Evolutionary conservation across 1,139 yeast genomes (phyloP).

Genomic region (Arxiozyma bovina): DNA sequence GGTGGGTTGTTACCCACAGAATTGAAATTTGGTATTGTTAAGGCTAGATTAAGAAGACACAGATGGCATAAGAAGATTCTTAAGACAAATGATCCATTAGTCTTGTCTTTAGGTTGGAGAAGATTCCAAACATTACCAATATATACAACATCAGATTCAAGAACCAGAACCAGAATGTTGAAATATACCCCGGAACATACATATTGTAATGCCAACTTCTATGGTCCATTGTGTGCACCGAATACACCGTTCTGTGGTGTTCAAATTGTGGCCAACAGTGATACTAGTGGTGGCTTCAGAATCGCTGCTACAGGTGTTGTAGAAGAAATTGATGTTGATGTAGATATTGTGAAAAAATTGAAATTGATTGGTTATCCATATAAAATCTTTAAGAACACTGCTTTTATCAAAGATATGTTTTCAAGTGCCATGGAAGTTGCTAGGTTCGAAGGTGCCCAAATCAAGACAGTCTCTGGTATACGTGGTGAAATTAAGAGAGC

Average conservation of each 20-base stretch:
- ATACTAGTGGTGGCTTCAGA: slow-evolving; percentile 84
- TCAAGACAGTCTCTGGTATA: slow-evolving; percentile 92
- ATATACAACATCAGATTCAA: slow-evolving; percentile 91
- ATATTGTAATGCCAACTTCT: slow-evolving; percentile 90
- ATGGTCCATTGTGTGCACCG: slow-evolving; percentile 95
- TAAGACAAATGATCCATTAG: slow-evolving; percentile 91
- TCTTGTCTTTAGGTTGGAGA: slow-evolving; percentile 94
- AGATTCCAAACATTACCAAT: slow-evolving; percentile 94
- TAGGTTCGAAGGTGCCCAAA: slow-evolving; percentile 94
- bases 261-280: slow-evolving; percentile 72
- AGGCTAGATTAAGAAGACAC: slow-evolving; percentile 91
- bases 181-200: slow-evolving; percentile 98
- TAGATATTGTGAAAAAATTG: slow-evolving; percentile 90
- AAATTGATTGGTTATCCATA: slow-evolving; percentile 92
- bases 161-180: slow-evolving; percentile 96
- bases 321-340: slow-evolving; percentile 79
- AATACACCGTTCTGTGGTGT: slow-evolving; percentile 96
- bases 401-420: slow-evolving; percentile 96
- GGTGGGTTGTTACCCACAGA: slow-evolving; percentile 91
- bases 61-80: slow-evolving; percentile 97
- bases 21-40: slow-evolving; percentile 85
- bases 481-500: slow-evolving; percentile 97
- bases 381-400: slow-evolving; percentile 90
- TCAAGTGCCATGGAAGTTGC: slow-evolving; percentile 88
- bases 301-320: slow-evolving; percentile 98